Conservation (phyloP, 163 green algal genomes). For the Chlamydomonas reinhardtii region DNA sequence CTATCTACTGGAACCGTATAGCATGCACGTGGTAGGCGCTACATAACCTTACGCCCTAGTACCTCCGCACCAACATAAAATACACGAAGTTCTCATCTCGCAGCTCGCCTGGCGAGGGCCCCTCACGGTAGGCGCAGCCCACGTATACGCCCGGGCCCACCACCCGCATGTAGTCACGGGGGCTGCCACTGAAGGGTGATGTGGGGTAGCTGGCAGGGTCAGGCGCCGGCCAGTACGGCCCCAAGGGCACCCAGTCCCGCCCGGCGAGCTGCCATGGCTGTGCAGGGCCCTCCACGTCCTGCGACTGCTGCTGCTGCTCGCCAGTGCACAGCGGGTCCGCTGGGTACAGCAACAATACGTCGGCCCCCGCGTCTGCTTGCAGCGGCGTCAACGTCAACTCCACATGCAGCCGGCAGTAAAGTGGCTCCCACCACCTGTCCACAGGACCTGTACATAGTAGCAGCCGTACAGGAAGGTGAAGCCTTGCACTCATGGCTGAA, state of each 20-base stretch:
- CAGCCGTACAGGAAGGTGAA: not conserved
- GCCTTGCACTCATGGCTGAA: too few species aligned
- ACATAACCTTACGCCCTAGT: too few species aligned
- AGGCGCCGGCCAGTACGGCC: conserved; percentile 16
- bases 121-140: conserved; percentile 61
- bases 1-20: too few species aligned
- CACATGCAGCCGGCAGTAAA: conserved; percentile 53
- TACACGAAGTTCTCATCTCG: conserved; percentile 45
- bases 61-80: conserved; percentile 11
- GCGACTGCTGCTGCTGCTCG: not conserved
- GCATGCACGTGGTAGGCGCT: too few species aligned
- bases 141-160: conserved; percentile 68
- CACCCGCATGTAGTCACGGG: conserved; percentile 60
- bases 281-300: not conserved
- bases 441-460: conserved; percentile 17
- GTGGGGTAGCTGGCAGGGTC: conserved; percentile 13
- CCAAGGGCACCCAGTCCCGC: conserved; percentile 7
- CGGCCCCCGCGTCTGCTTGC: conserved; percentile 60
- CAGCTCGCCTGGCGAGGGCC: not conserved
- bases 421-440: conserved; percentile 51
- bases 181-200: conserved; percentile 56
- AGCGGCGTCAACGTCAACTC: conserved; percentile 52
- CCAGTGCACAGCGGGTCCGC: not conserved
- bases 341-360: conserved; percentile 61
- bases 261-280: conserved; percentile 7